A percentile compares a stretch with the other conserved stretches of the same genome.
Conservation (phyloP, 306 rosid genomes). For the Comarum palustre region DNA sequence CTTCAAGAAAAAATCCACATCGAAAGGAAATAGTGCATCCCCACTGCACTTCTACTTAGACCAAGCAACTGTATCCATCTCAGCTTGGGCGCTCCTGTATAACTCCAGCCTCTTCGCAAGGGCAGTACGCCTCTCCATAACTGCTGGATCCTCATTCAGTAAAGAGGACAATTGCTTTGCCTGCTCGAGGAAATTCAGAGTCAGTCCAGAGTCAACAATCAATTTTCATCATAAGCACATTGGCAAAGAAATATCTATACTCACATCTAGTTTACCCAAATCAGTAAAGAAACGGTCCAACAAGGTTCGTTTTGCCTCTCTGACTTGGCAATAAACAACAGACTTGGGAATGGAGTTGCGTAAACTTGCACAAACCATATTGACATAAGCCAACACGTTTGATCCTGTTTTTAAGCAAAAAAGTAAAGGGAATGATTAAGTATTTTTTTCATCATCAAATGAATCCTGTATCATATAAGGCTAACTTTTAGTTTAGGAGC, state of each 20-base stretch:
- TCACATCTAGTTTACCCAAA: conserved; percentile 77
- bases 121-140: conserved; percentile 78
- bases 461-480: not conserved
- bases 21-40: conserved; percentile 6
- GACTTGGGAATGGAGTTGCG: conserved; percentile 87
- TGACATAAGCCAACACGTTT: conserved; percentile 74
- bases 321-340: conserved; percentile 81
- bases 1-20: conserved; percentile 21
- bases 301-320: conserved; percentile 82
- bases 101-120: conserved; percentile 81
- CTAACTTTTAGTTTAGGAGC: not conserved
- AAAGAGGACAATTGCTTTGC: conserved; percentile 63
- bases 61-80: conserved; percentile 88
- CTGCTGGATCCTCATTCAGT: conserved; percentile 88
- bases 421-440: not conserved
- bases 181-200: conserved; percentile 35
- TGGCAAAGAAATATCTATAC: not conserved
- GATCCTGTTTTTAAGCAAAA: conserved; percentile 46
- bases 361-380: conserved; percentile 71
- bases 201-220: not conserved
- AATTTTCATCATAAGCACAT: not conserved
- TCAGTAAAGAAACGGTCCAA: conserved; percentile 82
- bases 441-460: not conserved
- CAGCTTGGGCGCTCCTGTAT: conserved; percentile 85
- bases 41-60: conserved; percentile 51